These are phyloP conservation scores for Gamarada debralockiae DNA, from an alignment of 495 filamentous ascomycete genomes.

Conservation along the genomic window DNA sequence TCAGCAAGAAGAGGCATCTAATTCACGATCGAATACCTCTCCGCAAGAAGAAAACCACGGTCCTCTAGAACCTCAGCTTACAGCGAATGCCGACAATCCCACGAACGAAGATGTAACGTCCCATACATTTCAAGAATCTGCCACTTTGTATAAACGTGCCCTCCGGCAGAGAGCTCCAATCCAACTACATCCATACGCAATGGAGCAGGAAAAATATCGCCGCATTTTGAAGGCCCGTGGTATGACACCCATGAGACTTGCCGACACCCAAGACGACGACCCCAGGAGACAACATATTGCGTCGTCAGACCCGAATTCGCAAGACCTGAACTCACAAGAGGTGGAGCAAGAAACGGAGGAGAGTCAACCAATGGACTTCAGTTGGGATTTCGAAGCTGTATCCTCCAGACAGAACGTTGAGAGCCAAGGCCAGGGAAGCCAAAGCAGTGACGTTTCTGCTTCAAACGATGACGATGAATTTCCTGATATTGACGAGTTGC, in stretches of 20 bases:
- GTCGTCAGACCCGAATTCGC: constrained; percentile 19
- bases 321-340: constrained; percentile 17
- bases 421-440: constrained; percentile 3
- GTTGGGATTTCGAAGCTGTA: constrained; percentile 5
- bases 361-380: constrained; percentile 17
- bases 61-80: neutral
- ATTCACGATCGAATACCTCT: no score
- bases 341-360: constrained; percentile 21
- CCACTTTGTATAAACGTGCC: constrained; percentile 29
- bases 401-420: constrained; percentile 23
- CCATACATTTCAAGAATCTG: neutral
- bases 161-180: constrained; percentile 70
- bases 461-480: constrained; percentile 36
- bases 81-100: neutral
- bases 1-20: neutral
- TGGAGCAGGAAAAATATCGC: constrained; percentile 65
- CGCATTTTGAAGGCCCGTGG: constrained; percentile 57
- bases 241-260: constrained; percentile 56
- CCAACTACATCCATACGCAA: constrained; percentile 67
- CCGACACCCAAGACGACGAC: constrained; percentile 27
- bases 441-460: constrained; percentile 20
- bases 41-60: neutral
- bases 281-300: constrained; percentile 15
- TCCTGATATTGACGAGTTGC: constrained; percentile 30
- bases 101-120: neutral